A percentile compares a stretch with the other conserved stretches of the same genome.
These are phyloP conservation scores for Talaromyces pinophilus DNA, from an alignment of 2,329 filamentous ascomycete genomes.

Conservation along the genomic window DNA sequence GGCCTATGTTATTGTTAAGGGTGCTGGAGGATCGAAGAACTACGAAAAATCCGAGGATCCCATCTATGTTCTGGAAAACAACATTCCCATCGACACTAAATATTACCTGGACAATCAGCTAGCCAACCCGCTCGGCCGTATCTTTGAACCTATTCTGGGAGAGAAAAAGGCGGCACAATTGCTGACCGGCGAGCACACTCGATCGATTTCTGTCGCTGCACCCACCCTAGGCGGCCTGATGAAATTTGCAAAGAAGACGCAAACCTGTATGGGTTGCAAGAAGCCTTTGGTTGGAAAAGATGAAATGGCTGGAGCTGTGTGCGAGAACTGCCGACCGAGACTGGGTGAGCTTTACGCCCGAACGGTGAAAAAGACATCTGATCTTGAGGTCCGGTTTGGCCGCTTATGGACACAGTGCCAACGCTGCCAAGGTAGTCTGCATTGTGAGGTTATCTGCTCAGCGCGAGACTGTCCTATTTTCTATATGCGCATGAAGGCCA, in stretches of 20 bases:
- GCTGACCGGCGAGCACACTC: slow-evolving; percentile 89
- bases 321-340: slow-evolving; percentile 77
- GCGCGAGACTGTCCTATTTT: slow-evolving; percentile 98
- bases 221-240: slow-evolving; percentile 91
- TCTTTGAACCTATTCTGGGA: slow-evolving; percentile 96
- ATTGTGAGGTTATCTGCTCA: slow-evolving; percentile 96
- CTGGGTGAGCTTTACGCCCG: slow-evolving; percentile 93
- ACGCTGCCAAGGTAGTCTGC: slow-evolving; percentile 94
- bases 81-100: slow-evolving; percentile 94
- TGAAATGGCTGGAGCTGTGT: slow-evolving; percentile 83
- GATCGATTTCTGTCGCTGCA: slow-evolving; percentile 88
- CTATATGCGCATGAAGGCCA: slow-evolving; percentile 99
- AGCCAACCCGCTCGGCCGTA: slow-evolving; percentile 87
- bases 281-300: slow-evolving; percentile 81
- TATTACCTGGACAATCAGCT: slow-evolving; percentile 99
- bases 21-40: slow-evolving; percentile 83
- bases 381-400: slow-evolving; percentile 89
- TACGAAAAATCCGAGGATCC: slow-evolving; percentile 98
- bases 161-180: slow-evolving; percentile 86
- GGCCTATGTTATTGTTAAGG: slow-evolving; percentile 96
- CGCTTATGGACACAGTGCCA: slow-evolving; percentile 98
- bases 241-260: slow-evolving; percentile 98
- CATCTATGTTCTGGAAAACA: slow-evolving; percentile 95
- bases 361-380: slow-evolving; percentile 81
- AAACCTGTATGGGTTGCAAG: slow-evolving; percentile 99